Evolutionary conservation across 805 yeast species (phyloP).

Genomic region (Candida patagonica): DNA sequence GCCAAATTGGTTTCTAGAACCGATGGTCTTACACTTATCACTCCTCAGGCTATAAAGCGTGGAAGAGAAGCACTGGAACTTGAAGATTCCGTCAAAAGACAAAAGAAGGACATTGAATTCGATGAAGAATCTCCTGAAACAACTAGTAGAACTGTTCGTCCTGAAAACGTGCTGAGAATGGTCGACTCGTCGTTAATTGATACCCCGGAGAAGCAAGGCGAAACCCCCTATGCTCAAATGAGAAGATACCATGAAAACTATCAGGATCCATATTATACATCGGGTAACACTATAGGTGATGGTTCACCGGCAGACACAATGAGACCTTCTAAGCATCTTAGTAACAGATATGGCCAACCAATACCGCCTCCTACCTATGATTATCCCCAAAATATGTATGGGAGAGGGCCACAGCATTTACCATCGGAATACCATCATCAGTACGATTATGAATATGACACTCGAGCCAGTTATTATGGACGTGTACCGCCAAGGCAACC

Average conservation of each 20-base stretch:
- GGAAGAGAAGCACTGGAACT: slow-evolving; percentile 12
- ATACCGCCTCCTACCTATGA: slow-evolving; percentile 1
- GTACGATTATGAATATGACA: slow-evolving; percentile 1
- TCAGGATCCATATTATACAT: not conserved
- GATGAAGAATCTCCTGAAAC: slow-evolving; percentile 15
- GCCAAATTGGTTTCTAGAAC: not conserved
- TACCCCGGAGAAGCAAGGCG: slow-evolving; percentile 22
- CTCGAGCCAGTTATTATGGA: no score
- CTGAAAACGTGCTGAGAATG: slow-evolving; percentile 28
- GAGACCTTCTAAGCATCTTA: not conserved
- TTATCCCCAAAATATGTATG: not conserved
- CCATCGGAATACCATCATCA: not conserved
- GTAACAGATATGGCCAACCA: not conserved
- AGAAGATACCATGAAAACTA: slow-evolving; percentile 1
- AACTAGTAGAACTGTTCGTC: slow-evolving; percentile 20
- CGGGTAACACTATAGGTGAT: no score
- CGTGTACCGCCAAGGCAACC: no score
- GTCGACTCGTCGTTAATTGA: slow-evolving; percentile 29
- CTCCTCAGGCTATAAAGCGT: slow-evolving; percentile 8
- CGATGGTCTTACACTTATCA: not conserved
- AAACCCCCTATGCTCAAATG: not conserved
- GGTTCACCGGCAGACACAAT: not conserved
- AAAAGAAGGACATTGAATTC: slow-evolving; percentile 12
- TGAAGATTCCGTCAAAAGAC: slow-evolving; percentile 14
- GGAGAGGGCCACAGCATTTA: not conserved